Evolutionary conservation across 31 red algal species (phyloP).

Genomic region (Asparagopsis taxiformis): DNA sequence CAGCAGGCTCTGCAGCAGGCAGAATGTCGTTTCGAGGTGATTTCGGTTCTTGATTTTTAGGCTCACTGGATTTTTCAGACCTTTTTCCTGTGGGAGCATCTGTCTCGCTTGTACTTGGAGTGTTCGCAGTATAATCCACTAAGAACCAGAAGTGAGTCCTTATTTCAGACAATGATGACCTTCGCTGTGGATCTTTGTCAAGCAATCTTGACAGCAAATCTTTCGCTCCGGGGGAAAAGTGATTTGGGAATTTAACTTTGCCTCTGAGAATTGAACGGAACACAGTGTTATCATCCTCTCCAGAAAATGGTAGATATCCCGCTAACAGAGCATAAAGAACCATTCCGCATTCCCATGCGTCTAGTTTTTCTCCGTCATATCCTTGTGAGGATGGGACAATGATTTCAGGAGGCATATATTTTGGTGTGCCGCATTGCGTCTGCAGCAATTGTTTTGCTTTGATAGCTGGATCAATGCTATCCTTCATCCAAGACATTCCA

Average conservation of each 20-base stretch:
- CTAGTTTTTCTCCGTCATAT: slow-evolving; percentile 74
- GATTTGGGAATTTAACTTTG: slow-evolving; percentile 45
- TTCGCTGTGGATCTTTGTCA: slow-evolving; percentile 49
- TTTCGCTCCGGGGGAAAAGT: slow-evolving; percentile 42
- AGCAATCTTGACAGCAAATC: slow-evolving; percentile 59
- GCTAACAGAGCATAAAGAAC: slow-evolving; percentile 75
- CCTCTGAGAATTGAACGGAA: slow-evolving; percentile 66
- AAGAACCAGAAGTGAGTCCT: slow-evolving; percentile 73
- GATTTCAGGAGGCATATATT: slow-evolving; percentile 89
- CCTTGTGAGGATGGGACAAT: slow-evolving; percentile 38
- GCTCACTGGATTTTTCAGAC: background rate
- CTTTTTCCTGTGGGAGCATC: background rate
- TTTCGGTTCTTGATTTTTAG: background rate
- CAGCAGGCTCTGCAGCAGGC: no score
- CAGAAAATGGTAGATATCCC: slow-evolving; percentile 69
- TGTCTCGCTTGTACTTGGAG: background rate
- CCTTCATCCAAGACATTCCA: slow-evolving; percentile 84
- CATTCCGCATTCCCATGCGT: slow-evolving; percentile 83
- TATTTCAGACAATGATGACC: slow-evolving; percentile 55
- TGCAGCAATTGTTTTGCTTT: slow-evolving; percentile 53
- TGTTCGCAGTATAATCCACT: slow-evolving; percentile 27
- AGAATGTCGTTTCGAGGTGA: no score
- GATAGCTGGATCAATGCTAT: slow-evolving; percentile 25
- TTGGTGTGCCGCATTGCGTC: slow-evolving; percentile 82
- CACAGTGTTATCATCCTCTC: slow-evolving; percentile 55